A percentile compares a stretch with the other conserved stretches of the same genome.
Conservation (phyloP, 768 basidiomycete species). For the Hirschioporus abietinus region DNA sequence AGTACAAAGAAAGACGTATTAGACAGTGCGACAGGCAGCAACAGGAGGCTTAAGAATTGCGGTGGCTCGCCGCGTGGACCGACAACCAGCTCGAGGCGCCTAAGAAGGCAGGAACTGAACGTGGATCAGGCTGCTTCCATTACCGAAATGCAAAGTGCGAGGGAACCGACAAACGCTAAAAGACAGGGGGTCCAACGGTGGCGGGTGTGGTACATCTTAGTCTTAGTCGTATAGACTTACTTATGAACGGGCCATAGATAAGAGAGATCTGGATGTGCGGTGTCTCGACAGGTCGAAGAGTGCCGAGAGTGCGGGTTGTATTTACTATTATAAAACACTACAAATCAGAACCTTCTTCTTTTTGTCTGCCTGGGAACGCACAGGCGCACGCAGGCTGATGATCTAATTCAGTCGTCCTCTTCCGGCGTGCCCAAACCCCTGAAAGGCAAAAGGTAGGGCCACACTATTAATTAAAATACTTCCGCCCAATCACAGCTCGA, state of each 20-base stretch:
- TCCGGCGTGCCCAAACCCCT: background rate
- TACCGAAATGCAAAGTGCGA: background rate
- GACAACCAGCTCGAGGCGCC: background rate
- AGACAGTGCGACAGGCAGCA: background rate
- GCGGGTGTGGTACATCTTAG: background rate
- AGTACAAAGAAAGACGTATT: constrained; percentile 1
- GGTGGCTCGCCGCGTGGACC: background rate
- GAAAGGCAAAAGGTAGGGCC: background rate
- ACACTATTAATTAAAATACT: background rate
- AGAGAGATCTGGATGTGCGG: background rate
- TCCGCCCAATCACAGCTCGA: background rate
- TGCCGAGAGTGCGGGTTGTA: background rate
- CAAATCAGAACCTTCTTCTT: background rate
- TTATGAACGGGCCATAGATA: background rate
- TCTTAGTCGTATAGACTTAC: background rate
- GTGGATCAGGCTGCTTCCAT: background rate
- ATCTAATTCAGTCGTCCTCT: background rate
- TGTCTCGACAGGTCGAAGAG: background rate
- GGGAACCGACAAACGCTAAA: background rate
- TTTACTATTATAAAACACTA: background rate
- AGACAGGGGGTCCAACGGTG: too few relatives aligned
- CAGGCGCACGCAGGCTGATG: background rate
- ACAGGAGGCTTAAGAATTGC: background rate
- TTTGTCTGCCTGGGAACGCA: background rate
- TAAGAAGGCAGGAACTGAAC: background rate